Percentiles rank a stretch among this genome's conserved stretches.
Evolutionary conservation across 305 asterid genomes (phyloP).

Genomic region (Rubia tinctorum): DNA sequence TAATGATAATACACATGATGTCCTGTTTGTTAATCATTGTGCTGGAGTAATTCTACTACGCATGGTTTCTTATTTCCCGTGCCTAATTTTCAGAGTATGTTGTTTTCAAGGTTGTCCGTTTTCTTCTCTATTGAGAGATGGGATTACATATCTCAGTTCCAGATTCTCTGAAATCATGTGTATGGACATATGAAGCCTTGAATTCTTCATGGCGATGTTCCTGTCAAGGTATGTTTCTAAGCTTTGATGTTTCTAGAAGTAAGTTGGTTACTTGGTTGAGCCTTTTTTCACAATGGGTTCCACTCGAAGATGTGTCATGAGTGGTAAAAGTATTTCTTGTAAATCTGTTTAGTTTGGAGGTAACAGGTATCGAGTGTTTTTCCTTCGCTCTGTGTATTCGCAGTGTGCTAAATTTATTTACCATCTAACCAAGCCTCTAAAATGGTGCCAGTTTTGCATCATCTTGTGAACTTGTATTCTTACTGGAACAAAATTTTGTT

Average conservation of each 20-base stretch:
- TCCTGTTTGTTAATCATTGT: constrained; percentile 1
- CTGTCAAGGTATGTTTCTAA: too few relatives aligned
- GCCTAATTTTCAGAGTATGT: background rate
- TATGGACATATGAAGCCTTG: too few relatives aligned
- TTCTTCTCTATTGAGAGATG: background rate
- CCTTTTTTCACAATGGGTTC: background rate
- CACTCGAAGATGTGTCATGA: background rate
- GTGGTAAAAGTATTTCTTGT: background rate
- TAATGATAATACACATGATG: background rate
- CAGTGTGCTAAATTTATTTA: too few relatives aligned
- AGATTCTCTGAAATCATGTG: background rate
- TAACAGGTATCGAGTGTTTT: background rate
- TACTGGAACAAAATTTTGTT: too few relatives aligned
- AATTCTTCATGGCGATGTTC: too few relatives aligned
- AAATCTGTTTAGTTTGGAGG: background rate
- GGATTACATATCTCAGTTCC: background rate
- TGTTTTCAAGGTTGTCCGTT: too few relatives aligned
- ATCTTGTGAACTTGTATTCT: too few relatives aligned
- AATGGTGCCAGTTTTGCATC: too few relatives aligned
- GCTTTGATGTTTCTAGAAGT: too few relatives aligned
- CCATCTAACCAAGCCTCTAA: too few relatives aligned
- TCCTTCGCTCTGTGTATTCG: too few relatives aligned
- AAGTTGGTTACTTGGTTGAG: background rate
- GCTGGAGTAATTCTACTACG: constrained; percentile 11
- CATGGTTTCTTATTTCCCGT: background rate